A percentile compares a stretch with the other conserved stretches of the same genome.
Conservation (phyloP, 257 asterid genomes). For the Plectranthus barbatus region DNA sequence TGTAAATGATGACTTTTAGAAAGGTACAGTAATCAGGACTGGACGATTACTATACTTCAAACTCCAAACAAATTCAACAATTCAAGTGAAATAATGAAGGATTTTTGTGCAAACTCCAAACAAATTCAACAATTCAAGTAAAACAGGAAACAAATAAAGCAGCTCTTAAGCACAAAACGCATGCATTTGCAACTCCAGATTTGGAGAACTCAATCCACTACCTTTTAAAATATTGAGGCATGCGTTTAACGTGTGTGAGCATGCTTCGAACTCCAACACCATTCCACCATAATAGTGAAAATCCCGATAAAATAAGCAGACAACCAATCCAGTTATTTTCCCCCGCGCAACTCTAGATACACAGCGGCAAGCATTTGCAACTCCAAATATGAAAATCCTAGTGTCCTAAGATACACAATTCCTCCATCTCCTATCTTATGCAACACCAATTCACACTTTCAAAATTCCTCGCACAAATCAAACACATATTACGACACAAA, state of each 20-base stretch:
- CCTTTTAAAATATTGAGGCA: neutral
- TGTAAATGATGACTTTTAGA: neutral
- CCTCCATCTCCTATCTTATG: neutral
- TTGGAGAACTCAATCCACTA: neutral
- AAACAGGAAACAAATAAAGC: neutral
- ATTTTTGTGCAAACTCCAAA: neutral
- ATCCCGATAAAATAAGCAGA: neutral
- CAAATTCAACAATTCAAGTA: neutral
- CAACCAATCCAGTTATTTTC: neutral
- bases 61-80: neutral
- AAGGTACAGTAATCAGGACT: neutral
- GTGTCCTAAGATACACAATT: too few species aligned
- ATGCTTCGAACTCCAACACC: neutral
- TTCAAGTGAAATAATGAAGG: neutral
- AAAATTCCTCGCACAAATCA: slow-evolving; percentile 4
- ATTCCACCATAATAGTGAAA: neutral
- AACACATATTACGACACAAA: neutral
- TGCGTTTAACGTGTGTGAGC: neutral
- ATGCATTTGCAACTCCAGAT: neutral
- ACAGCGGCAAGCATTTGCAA: neutral
- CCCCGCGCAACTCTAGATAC: too few species aligned
- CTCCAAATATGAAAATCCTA: neutral
- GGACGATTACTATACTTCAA: neutral
- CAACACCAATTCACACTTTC: neutral
- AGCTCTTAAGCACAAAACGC: neutral